Percentiles rank a stretch among this genome's conserved stretches.
phyloP scores from a whole-genome alignment of 2,329 filamentous ascomycete genomes.

The Dothistroma pini region DNA sequence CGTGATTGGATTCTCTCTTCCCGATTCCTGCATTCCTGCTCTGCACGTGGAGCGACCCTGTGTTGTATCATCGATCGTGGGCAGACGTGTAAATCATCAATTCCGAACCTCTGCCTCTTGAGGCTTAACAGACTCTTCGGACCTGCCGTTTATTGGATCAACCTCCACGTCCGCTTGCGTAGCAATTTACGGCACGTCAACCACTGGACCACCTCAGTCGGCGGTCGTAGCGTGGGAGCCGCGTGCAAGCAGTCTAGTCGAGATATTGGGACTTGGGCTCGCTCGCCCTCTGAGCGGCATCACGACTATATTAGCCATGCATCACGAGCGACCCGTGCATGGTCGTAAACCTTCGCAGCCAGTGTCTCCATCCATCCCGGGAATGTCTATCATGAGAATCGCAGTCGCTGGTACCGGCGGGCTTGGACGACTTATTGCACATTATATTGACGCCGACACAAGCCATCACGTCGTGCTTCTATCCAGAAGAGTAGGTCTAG shows the following conservation, averaged over 20 bases:
- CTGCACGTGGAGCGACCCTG: background rate
- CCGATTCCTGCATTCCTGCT: background rate
- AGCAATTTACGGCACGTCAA: background rate
- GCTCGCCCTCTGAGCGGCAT: background rate
- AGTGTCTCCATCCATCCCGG: background rate
- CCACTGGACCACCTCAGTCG: background rate
- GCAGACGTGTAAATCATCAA: background rate
- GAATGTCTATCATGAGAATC: constrained; percentile 46
- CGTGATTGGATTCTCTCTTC: background rate
- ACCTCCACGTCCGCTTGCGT: background rate
- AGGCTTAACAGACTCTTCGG: background rate
- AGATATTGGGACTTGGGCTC: background rate
- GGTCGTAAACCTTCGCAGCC: background rate
- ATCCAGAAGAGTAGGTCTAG: constrained; percentile 56
- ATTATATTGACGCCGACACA: constrained; percentile 58
- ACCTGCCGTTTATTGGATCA: background rate
- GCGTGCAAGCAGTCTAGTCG: background rate
- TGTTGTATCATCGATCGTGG: background rate
- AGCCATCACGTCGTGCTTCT: constrained; percentile 68
- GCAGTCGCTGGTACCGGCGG: constrained; percentile 61
- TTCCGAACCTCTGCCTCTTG: background rate
- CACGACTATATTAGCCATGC: background rate
- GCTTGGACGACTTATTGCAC: constrained; percentile 55
- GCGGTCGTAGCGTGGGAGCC: constrained; percentile 9
- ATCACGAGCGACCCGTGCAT: background rate